Evolutionary conservation across 2,329 filamentous ascomycete genomes (phyloP).

Genomic region (Neofusicoccum kwambonambiense): DNA sequence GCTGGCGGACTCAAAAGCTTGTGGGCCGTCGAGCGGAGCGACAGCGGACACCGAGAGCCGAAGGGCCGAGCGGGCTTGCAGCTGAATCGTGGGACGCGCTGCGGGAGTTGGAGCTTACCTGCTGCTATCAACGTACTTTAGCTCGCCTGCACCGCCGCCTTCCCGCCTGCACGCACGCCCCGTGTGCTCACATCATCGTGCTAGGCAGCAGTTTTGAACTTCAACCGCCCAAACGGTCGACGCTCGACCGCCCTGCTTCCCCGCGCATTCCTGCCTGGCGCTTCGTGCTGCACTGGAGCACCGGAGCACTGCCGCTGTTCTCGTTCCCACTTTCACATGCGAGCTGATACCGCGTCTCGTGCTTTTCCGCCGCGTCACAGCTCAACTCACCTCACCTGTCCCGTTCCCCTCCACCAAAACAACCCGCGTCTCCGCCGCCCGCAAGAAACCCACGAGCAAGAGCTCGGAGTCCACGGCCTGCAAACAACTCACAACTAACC

Average conservation of each 20-base stretch:
- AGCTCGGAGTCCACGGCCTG: not conserved
- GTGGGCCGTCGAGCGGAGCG: not conserved
- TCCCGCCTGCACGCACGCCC: not conserved
- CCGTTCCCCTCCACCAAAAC: not conserved
- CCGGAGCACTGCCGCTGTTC: too few relatives aligned
- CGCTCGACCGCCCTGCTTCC: too few relatives aligned
- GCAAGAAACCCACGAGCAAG: not conserved
- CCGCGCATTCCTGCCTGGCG: too few relatives aligned
- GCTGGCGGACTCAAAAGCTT: not conserved
- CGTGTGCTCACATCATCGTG: not conserved
- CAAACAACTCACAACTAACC: not conserved
- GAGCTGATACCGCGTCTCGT: too few relatives aligned
- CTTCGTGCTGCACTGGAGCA: too few relatives aligned
- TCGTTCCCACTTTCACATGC: too few relatives aligned
- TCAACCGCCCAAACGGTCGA: not conserved
- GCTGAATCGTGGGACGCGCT: not conserved
- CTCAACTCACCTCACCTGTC: not conserved
- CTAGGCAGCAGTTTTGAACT: conserved; percentile 1
- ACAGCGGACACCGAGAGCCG: not conserved
- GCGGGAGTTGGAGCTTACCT: too few relatives aligned
- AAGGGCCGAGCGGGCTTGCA: not conserved
- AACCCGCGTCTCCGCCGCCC: not conserved
- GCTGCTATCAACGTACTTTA: too few relatives aligned
- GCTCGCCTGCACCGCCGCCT: not conserved
- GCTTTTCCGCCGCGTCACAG: not conserved